These are phyloP conservation scores for Colletotrichum horii DNA, from an alignment of 2,329 filamentous ascomycete species.

Conservation along the genomic window DNA sequence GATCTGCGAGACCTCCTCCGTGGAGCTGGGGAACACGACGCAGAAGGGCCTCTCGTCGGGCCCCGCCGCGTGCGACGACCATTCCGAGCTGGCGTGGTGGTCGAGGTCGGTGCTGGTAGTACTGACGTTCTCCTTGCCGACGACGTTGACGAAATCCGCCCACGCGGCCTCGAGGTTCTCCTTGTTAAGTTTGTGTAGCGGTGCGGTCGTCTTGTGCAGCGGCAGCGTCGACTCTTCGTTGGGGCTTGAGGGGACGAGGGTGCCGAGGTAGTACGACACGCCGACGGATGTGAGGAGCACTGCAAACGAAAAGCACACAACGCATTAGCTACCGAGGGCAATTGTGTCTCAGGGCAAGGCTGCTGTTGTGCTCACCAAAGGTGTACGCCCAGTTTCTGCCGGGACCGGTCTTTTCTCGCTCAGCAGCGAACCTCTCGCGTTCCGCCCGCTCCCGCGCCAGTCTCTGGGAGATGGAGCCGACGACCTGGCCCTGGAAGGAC, in stretches of 20 bases:
- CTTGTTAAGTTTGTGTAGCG: slow-evolving; percentile 62
- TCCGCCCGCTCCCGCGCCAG: slow-evolving; percentile 60
- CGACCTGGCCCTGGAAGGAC: slow-evolving; percentile 64
- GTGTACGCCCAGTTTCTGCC: slow-evolving; percentile 57
- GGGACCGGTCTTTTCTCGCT: slow-evolving; percentile 38
- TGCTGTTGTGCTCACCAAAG: slow-evolving; percentile 50
- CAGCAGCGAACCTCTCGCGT: slow-evolving; percentile 51
- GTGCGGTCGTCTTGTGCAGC: slow-evolving; percentile 54
- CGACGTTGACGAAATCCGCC: slow-evolving; percentile 69
- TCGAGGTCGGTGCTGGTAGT: slow-evolving; percentile 61
- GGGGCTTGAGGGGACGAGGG: slow-evolving; percentile 54
- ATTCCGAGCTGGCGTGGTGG: slow-evolving; percentile 64
- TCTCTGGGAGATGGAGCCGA: slow-evolving; percentile 61
- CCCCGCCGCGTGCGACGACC: slow-evolving; percentile 63
- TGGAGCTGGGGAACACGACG: slow-evolving; percentile 77
- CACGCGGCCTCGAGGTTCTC: slow-evolving; percentile 72
- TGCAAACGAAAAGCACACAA: slow-evolving; percentile 27
- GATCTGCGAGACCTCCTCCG: slow-evolving; percentile 82
- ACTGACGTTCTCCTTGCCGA: slow-evolving; percentile 70
- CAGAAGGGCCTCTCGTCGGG: slow-evolving; percentile 64
- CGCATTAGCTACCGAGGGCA: slow-evolving; percentile 1
- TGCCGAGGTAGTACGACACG: slow-evolving; percentile 65
- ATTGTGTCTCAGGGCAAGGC: not conserved
- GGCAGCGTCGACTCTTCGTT: slow-evolving; percentile 65
- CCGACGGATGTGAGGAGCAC: slow-evolving; percentile 58